These are phyloP conservation scores for Sindora glabra DNA, from an alignment of 306 rosid genomes.

Conservation along the genomic window DNA sequence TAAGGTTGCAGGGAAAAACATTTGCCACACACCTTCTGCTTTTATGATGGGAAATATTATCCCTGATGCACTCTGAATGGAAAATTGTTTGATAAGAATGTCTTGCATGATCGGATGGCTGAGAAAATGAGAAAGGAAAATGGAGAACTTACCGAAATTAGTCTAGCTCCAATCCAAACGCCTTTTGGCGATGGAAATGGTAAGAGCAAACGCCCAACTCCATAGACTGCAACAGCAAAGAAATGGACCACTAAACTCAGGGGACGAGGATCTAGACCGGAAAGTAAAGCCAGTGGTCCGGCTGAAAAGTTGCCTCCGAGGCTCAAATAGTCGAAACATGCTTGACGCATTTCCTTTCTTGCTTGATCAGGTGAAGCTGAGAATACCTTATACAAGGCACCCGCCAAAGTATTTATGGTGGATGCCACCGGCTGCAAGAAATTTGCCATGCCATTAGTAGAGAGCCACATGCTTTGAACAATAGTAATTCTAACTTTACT, in stretches of 20 bases:
- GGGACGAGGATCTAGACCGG: constrained; percentile 57
- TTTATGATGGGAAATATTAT: constrained; percentile 54
- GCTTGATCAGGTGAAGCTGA: constrained; percentile 35
- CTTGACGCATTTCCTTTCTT: constrained; percentile 46
- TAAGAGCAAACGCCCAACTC: constrained; percentile 51
- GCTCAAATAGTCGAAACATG: constrained; percentile 50
- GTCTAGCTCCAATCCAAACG: constrained; percentile 46
- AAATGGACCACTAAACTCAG: constrained; percentile 56
- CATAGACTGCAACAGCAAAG: constrained; percentile 59
- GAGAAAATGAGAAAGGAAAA: background rate
- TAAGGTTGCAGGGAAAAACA: constrained; percentile 32
- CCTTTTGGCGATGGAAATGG: constrained; percentile 60
- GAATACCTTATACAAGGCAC: constrained; percentile 43
- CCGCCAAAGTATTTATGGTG: constrained; percentile 58
- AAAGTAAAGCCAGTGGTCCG: constrained; percentile 48
- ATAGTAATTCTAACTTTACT: background rate
- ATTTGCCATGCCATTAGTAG: background rate
- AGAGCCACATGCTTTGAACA: background rate
- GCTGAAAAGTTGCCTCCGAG: constrained; percentile 41
- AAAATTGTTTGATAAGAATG: background rate
- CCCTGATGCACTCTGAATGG: constrained; percentile 35
- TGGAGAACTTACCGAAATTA: constrained; percentile 41
- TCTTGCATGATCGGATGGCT: background rate
- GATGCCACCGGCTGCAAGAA: constrained; percentile 48
- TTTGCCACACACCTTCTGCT: constrained; percentile 47